phyloP scores from a whole-genome alignment of 805 yeast genomes.

The Spencermartinsiella europaea region DNA sequence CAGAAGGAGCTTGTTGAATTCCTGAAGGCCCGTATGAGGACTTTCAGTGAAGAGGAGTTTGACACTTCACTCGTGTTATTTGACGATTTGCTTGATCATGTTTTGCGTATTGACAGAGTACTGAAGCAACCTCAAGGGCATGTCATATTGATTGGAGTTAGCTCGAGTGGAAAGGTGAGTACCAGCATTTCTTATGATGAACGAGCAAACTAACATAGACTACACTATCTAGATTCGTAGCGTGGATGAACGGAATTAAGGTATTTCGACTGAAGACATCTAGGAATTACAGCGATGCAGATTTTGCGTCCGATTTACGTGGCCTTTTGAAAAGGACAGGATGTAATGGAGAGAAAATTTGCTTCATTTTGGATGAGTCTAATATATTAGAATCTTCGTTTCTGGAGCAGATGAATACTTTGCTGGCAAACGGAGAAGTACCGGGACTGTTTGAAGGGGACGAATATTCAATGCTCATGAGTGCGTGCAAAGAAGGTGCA shows the following conservation, averaged over 20 bases:
- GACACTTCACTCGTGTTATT: constrained; percentile 57
- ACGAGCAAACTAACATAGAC: constrained; percentile 31
- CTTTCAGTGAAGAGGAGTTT: constrained; percentile 74
- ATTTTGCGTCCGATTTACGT: constrained; percentile 65
- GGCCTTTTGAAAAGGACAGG: constrained; percentile 47
- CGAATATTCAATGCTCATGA: constrained; percentile 50
- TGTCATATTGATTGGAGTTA: constrained; percentile 74
- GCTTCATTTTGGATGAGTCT: constrained; percentile 78
- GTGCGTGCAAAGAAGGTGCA: constrained; percentile 51
- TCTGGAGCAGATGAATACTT: constrained; percentile 84
- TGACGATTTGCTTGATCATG: constrained; percentile 68
- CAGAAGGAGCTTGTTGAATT: constrained; percentile 46
- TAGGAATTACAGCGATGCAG: constrained; percentile 46
- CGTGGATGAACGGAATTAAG: constrained; percentile 83
- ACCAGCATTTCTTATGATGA: neutral
- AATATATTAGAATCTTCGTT: constrained; percentile 70
- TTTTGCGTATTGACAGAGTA: constrained; percentile 75
- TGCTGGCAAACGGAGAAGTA: constrained; percentile 88
- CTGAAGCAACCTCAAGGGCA: constrained; percentile 86
- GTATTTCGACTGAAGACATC: constrained; percentile 55
- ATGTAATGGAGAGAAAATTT: constrained; percentile 52
- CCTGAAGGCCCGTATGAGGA: constrained; percentile 55
- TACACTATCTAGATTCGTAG: constrained; percentile 70
- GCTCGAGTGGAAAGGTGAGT: constrained; percentile 65
- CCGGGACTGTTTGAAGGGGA: constrained; percentile 86